These are phyloP conservation scores for Nakaseomyces sp. DNA, from an alignment of 1,139 yeast species.

Conservation along the genomic window DNA sequence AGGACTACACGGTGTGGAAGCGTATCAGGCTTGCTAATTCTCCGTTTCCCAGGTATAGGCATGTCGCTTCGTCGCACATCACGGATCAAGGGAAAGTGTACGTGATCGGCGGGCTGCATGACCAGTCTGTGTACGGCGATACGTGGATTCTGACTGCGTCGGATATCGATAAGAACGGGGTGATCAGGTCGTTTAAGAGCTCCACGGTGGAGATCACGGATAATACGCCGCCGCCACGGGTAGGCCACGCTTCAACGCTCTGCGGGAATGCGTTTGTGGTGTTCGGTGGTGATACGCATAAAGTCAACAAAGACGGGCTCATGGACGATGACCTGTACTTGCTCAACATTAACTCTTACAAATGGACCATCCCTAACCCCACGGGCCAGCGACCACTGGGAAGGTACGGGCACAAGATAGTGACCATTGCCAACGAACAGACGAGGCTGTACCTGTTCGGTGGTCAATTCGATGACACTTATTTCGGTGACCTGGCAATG, in stretches of 20 bases:
- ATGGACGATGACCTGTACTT: slow-evolving; percentile 85
- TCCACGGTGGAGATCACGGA: slow-evolving; percentile 59
- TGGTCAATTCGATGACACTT: slow-evolving; percentile 86
- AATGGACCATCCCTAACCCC: slow-evolving; percentile 87
- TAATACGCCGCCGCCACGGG: slow-evolving; percentile 87
- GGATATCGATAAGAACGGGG: slow-evolving; percentile 29
- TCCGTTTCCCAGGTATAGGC: slow-evolving; percentile 93
- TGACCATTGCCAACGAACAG: slow-evolving; percentile 51
- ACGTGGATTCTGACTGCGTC: slow-evolving; percentile 69
- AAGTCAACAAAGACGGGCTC: slow-evolving; percentile 65
- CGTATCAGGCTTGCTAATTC: slow-evolving; percentile 61
- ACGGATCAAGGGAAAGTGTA: slow-evolving; percentile 78
- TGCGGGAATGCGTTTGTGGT: slow-evolving; percentile 94
- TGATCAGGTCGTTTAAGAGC: slow-evolving; percentile 39
- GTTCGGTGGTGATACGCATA: slow-evolving; percentile 94
- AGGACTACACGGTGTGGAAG: slow-evolving; percentile 55
- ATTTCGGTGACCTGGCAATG: slow-evolving; percentile 74
- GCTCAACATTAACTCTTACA: slow-evolving; percentile 79
- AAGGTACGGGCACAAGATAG: slow-evolving; percentile 83
- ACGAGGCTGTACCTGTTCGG: slow-evolving; percentile 83
- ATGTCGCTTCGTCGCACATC: slow-evolving; percentile 68
- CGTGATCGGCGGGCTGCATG: slow-evolving; percentile 92
- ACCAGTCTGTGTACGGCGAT: slow-evolving; percentile 88
- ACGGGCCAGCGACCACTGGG: slow-evolving; percentile 81
- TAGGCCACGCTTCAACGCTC: slow-evolving; percentile 87